phyloP scores from a whole-genome alignment of 495 filamentous ascomycete species.

The Aspergillus panamensis region DNA sequence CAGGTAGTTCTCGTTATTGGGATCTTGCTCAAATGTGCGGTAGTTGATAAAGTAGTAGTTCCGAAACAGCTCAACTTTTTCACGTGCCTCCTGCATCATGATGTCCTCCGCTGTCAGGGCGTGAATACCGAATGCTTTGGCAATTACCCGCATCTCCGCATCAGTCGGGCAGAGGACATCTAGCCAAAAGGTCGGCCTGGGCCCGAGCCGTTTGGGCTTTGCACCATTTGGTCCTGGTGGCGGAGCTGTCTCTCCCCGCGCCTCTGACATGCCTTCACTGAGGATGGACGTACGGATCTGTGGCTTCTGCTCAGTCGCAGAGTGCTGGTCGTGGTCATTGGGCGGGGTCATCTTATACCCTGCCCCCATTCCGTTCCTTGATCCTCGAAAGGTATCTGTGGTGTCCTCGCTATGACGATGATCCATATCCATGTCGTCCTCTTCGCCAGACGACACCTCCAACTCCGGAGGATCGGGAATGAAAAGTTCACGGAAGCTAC shows the following conservation, averaged over 20 bases:
- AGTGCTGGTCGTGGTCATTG: conserved; percentile 12
- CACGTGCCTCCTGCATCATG: conserved; percentile 91
- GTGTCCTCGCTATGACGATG: conserved; percentile 25
- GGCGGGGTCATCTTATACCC: conserved; percentile 1
- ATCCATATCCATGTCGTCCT: conserved; percentile 57
- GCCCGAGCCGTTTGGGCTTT: conserved; percentile 70
- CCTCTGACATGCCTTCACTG: conserved; percentile 34
- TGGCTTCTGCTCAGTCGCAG: conserved; percentile 8
- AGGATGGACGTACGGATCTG: conserved; percentile 28
- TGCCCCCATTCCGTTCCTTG: conserved; percentile 7
- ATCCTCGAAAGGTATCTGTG: conserved; percentile 17
- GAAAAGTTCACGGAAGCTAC: conserved; percentile 81
- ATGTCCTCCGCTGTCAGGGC: conserved; percentile 95
- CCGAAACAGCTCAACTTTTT: conserved; percentile 96
- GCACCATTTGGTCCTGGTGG: conserved; percentile 22
- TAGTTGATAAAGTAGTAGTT: conserved; percentile 99
- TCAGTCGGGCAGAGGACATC: conserved; percentile 89
- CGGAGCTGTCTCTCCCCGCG: conserved; percentile 22
- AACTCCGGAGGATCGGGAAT: conserved; percentile 66
- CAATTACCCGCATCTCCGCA: conserved; percentile 84
- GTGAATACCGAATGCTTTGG: conserved; percentile 92
- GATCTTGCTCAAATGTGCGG: conserved; percentile 92
- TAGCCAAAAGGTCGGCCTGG: conserved; percentile 92
- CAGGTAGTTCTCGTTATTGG: conserved; percentile 79
- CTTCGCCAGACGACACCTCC: conserved; percentile 60